Evolutionary conservation across 352 stramenopile genomes (phyloP).

Genomic region (Aphanomyces stellatus): DNA sequence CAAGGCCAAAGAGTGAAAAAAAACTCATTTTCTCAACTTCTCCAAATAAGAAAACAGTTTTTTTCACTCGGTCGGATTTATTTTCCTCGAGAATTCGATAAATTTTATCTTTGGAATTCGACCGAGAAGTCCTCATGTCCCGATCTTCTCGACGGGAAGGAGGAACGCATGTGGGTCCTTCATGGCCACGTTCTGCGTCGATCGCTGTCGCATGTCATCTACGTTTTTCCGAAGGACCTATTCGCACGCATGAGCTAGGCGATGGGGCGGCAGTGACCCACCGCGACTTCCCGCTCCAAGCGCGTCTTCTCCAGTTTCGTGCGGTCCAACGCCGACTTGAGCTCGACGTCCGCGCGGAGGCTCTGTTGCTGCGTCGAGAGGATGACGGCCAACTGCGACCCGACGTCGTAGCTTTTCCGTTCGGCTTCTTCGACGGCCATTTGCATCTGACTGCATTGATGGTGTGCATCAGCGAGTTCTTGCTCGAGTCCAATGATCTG

Average conservation of each 20-base stretch:
- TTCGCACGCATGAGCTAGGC: too few relatives aligned
- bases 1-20: neutral
- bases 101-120: neutral
- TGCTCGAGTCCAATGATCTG: constrained; percentile 42
- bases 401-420: constrained; percentile 56
- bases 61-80: neutral
- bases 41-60: too few relatives aligned
- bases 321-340: constrained; percentile 46
- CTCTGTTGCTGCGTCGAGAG: constrained; percentile 69
- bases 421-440: constrained; percentile 59
- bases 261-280: too few relatives aligned
- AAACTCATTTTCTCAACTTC: too few relatives aligned
- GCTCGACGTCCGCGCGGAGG: constrained; percentile 57
- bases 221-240: constrained; percentile 4
- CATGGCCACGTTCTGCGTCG: too few relatives aligned
- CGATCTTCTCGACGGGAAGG: neutral
- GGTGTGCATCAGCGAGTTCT: constrained; percentile 46
- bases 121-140: too few relatives aligned
- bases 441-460: constrained; percentile 48
- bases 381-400: constrained; percentile 49
- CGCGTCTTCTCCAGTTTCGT: constrained; percentile 53
- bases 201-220: neutral
- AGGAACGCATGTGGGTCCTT: neutral
- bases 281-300: constrained; percentile 49
- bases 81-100: neutral